Percentiles rank a stretch among this genome's conserved stretches.
Conservation (phyloP, 257 asterid species). For the Salvia hispanica region DNA sequence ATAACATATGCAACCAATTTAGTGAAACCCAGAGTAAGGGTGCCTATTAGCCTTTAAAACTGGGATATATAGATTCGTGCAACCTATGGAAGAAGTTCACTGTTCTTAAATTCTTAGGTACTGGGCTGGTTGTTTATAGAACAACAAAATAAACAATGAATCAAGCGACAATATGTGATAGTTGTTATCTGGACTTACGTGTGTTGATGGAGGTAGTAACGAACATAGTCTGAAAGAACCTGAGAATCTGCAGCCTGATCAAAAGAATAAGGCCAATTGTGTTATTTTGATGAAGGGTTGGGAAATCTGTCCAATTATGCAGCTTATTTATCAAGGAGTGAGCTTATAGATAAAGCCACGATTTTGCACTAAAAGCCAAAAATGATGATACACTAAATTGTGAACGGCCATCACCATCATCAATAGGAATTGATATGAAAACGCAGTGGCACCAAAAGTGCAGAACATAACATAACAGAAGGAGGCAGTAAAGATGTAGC, state of each 20-base stretch:
- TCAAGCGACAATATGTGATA: too few relatives aligned
- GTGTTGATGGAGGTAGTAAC: slow-evolving; percentile 87
- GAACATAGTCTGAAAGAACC: slow-evolving; percentile 79
- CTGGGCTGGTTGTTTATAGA: too few relatives aligned
- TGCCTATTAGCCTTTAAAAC: slow-evolving; percentile 2
- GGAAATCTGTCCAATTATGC: not conserved
- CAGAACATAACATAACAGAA: not conserved
- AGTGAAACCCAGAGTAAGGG: slow-evolving; percentile 13
- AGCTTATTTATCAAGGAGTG: slow-evolving; percentile 8
- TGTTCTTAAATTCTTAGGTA: too few relatives aligned
- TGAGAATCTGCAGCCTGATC: slow-evolving; percentile 89
- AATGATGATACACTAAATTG: not conserved
- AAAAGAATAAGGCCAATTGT: slow-evolving; percentile 26
- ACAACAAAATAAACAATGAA: too few relatives aligned
- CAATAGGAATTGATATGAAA: slow-evolving; percentile 1
- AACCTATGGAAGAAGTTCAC: too few relatives aligned
- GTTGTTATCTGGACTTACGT: slow-evolving; percentile 51
- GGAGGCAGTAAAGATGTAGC: not conserved
- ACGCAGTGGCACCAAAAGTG: not conserved
- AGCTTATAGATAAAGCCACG: slow-evolving; percentile 8
- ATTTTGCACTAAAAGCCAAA: slow-evolving; percentile 6
- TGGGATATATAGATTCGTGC: not conserved
- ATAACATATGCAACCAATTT: not conserved
- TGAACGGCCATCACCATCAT: not conserved
- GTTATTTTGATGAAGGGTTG: slow-evolving; percentile 12